These are phyloP conservation scores for Pythium sp. DNA, from an alignment of 352 stramenopile species.

Conservation along the genomic window DNA sequence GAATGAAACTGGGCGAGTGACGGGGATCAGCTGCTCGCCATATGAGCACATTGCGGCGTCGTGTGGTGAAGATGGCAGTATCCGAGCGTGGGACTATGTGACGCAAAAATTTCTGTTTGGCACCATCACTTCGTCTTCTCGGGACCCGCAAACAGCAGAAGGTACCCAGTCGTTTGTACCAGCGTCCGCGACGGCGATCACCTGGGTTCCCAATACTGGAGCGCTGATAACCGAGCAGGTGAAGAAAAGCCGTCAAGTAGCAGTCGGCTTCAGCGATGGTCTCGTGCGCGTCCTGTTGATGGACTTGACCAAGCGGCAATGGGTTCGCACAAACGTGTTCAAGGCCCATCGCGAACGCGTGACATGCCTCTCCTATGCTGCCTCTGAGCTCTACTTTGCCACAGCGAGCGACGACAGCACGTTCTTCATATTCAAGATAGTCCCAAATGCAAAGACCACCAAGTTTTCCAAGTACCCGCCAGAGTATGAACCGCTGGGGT, in stretches of 20 bases:
- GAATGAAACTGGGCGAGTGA: constrained; percentile 68
- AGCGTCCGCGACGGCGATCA: constrained; percentile 51
- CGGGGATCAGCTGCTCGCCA: constrained; percentile 74
- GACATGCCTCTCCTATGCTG: constrained; percentile 65
- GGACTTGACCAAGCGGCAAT: constrained; percentile 44
- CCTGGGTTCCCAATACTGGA: constrained; percentile 61
- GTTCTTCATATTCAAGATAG: constrained; percentile 85
- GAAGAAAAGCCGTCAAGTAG: constrained; percentile 62
- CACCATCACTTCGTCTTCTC: constrained; percentile 11
- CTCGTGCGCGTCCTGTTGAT: constrained; percentile 73
- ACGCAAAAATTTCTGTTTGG: constrained; percentile 16
- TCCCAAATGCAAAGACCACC: constrained; percentile 44
- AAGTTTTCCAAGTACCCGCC: constrained; percentile 51
- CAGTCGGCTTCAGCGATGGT: constrained; percentile 89
- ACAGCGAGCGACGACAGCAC: constrained; percentile 76
- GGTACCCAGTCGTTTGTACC: constrained; percentile 23
- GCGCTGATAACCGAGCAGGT: constrained; percentile 46
- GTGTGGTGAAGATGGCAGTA: constrained; percentile 79
- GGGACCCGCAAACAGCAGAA: constrained; percentile 12
- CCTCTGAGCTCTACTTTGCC: constrained; percentile 65
- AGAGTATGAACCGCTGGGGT: constrained; percentile 77
- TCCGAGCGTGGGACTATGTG: constrained; percentile 89
- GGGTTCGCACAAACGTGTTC: constrained; percentile 73
- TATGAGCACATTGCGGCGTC: constrained; percentile 86
- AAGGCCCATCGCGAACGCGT: constrained; percentile 88